These are phyloP conservation scores for Candida ficus DNA, from an alignment of 805 yeast species.

Conservation along the genomic window DNA sequence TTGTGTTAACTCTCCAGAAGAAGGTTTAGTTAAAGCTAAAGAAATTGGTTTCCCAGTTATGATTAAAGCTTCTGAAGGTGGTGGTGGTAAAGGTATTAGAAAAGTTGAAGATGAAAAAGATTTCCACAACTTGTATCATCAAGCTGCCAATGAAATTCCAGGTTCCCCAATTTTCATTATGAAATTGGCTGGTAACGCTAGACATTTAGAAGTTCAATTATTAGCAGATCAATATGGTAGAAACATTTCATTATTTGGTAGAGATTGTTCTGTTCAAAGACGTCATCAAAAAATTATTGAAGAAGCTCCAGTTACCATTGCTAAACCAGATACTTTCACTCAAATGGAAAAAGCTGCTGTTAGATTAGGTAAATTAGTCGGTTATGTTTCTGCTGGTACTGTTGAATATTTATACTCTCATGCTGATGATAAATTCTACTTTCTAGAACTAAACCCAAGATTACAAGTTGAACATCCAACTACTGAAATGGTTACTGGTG, in stretches of 20 bases:
- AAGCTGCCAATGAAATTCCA: constrained; percentile 96
- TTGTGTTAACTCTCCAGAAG: constrained; percentile 80
- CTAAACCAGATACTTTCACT: constrained; percentile 76
- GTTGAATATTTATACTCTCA: constrained; percentile 96
- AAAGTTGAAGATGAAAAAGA: constrained; percentile 84
- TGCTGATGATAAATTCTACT: constrained; percentile 90
- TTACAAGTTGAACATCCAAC: constrained; percentile 99
- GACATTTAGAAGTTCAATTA: constrained; percentile 97
- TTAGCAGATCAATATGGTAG: constrained; percentile 98
- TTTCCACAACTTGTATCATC: constrained; percentile 72
- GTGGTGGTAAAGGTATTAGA: constrained; percentile 99
- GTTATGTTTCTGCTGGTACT: constrained; percentile 99
- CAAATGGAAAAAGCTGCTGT: constrained; percentile 98
- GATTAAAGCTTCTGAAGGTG: constrained; percentile 99
- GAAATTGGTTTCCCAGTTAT: constrained; percentile 95
- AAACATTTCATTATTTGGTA: constrained; percentile 93
- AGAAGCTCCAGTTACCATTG: constrained; percentile 98
- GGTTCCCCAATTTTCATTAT: constrained; percentile 98
- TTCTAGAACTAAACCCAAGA: constrained; percentile 96
- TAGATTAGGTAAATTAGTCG: constrained; percentile 92
- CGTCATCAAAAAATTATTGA: constrained; percentile 98
- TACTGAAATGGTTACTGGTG: constrained; percentile 99
- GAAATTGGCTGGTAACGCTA: constrained; percentile 95
- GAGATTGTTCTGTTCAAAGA: constrained; percentile 99
- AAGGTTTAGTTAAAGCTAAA: constrained; percentile 81